Conservation (phyloP, 768 basidiomycete species). For the Lentinula guzmanii region DNA sequence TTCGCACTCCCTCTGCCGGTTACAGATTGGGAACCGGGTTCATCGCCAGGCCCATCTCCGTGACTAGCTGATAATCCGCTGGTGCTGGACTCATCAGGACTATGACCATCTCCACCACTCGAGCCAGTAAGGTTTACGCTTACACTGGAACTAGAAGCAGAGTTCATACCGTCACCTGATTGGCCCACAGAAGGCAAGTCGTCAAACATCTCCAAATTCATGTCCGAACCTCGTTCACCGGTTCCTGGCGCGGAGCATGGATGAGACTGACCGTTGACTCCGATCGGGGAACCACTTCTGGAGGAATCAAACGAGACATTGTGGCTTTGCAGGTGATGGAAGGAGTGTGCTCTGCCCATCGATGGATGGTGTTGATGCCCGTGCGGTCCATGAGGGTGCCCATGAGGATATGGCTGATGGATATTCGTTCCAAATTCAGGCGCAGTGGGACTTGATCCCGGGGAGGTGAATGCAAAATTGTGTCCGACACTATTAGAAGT, state of each 20-base stretch:
- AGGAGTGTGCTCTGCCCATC: conserved; percentile 20
- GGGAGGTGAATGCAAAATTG: conserved; percentile 8
- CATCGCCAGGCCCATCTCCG: conserved; percentile 6
- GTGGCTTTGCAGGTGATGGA: conserved; percentile 45
- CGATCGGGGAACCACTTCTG: conserved; percentile 29
- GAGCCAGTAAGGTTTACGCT: conserved; percentile 4
- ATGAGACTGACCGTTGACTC: neutral
- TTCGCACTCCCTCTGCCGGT: conserved; percentile 2
- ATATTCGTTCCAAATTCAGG: conserved; percentile 22
- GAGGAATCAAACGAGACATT: conserved; percentile 27
- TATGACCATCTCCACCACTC: neutral
- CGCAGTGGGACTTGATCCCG: conserved; percentile 34
- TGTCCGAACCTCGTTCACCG: neutral
- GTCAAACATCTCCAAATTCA: conserved; percentile 6
- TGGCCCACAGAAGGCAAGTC: conserved; percentile 1
- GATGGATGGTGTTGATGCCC: conserved; percentile 25
- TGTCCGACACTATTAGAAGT: neutral
- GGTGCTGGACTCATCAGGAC: neutral
- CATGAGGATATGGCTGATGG: conserved; percentile 19
- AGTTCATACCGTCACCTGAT: neutral
- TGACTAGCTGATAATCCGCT: neutral
- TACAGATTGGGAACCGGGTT: neutral
- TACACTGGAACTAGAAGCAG: neutral
- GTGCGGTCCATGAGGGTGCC: conserved; percentile 15
- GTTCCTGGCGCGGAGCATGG: neutral